A percentile compares a stretch with the other conserved stretches of the same genome.
Evolutionary conservation across 2,329 filamentous ascomycete genomes (phyloP).

Genomic region (Phaeomoniella chlamydospora): DNA sequence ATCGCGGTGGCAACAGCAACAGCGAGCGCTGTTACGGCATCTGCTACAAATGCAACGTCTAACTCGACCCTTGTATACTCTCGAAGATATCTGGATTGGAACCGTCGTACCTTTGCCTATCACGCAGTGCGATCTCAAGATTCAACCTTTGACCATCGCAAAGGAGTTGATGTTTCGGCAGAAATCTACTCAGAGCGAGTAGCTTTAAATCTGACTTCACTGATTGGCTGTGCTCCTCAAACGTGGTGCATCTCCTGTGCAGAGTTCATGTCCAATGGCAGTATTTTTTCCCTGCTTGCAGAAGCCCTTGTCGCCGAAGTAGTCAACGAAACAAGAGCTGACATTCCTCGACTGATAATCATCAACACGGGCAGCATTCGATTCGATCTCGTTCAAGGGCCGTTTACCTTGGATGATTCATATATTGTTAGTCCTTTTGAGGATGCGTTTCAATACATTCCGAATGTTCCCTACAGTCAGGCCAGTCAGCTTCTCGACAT

Average conservation of each 20-base stretch:
- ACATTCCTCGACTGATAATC: conserved; percentile 40
- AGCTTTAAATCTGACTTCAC: conserved; percentile 37
- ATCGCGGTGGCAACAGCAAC: conserved; percentile 19
- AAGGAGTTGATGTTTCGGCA: conserved; percentile 30
- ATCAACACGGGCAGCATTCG: conserved; percentile 47
- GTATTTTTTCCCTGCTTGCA: conserved; percentile 39
- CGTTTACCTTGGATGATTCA: conserved; percentile 36
- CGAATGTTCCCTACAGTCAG: conserved; percentile 15
- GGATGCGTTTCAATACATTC: conserved; percentile 15
- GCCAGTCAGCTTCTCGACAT: conserved; percentile 14
- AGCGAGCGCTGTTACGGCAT: conserved; percentile 5
- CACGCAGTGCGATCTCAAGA: conserved; percentile 39
- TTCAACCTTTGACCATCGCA: conserved; percentile 32
- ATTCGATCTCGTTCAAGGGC: conserved; percentile 48
- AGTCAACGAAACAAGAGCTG: conserved; percentile 34
- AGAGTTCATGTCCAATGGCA: conserved; percentile 36
- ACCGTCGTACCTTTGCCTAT: conserved; percentile 49
- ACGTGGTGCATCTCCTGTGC: conserved; percentile 45
- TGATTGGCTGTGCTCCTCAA: conserved; percentile 46
- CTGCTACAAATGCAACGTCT: conserved; percentile 18
- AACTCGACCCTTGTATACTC: conserved; percentile 28
- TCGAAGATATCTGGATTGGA: conserved; percentile 55
- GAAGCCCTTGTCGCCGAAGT: conserved; percentile 37
- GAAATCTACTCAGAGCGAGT: conserved; percentile 37
- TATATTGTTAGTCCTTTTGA: conserved; percentile 14